Evolutionary conservation across 1,139 yeast genomes (phyloP), one percentile per base, ranked within the genome.

Genomic region (Pichia sp.): DNA sequence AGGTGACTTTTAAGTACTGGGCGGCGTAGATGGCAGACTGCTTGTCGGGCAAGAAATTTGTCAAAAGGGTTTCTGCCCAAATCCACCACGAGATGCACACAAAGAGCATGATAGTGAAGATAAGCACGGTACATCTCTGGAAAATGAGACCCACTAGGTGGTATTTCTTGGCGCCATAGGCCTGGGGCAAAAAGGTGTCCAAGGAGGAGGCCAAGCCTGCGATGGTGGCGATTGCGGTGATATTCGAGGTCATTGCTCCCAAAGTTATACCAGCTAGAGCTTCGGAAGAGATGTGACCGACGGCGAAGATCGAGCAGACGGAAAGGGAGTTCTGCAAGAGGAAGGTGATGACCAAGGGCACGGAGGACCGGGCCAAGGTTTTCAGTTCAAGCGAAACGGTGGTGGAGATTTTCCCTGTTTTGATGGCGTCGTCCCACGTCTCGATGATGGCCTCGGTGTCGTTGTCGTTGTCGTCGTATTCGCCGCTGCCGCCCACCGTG

Each of bases 231-330:
- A 80, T 79, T 8, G 84, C 84, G 2, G 84, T 76, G 47, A 81
- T 80, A 59, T 79, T 80, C 4, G 82, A 81, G 11, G 83, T 78
- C 85, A 81, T 81, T 4, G 83, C 76, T n/a, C 85, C 85, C 73
- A 81, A 74, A 1, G 82, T 77, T 19, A 80, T 84, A 3, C 85
- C 85, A 3, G 84, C 85, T 56, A 81, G 73, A 54, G 81, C 84
- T 32, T 78, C 75, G 1, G 83, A 79, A 8, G 85, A 84, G 45
- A 81, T 71, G 59, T 80, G 84, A 15, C 86, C 85, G 34, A 81
- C 85, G 23, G 78, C 75, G 61, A 81, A 78, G 8, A 81, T 81
- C 0, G 84, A 80, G 16, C 80, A 82, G 1, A 83, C 79, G 8
- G 83, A 77, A 26, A 81, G 69, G 1, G 85, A 80, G 59, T 78